Conservation (phyloP, 768 basidiomycete genomes). For the Arthromyces matolae region DNA sequence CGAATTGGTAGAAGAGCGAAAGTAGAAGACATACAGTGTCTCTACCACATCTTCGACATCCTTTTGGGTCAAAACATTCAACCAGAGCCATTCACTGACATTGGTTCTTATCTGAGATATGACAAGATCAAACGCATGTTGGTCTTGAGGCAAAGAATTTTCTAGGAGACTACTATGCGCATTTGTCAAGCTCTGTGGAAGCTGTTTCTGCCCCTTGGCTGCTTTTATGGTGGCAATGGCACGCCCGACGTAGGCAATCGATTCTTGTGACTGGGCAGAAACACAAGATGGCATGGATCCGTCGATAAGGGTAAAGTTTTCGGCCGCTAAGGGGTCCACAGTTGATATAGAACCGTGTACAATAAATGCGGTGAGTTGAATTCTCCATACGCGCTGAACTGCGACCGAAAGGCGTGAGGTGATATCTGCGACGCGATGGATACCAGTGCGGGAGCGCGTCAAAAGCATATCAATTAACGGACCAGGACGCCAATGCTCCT, state of each 20-base stretch:
- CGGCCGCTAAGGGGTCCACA: conserved; percentile 63
- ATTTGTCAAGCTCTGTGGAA: conserved; percentile 62
- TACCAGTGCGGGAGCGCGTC: conserved; percentile 69
- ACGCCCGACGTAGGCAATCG: conserved; percentile 82
- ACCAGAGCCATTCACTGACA: conserved; percentile 93
- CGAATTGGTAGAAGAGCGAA: conserved; percentile 1
- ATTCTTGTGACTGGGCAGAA: conserved; percentile 67
- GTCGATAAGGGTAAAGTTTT: conserved; percentile 53
- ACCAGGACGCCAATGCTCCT: conserved; percentile 66
- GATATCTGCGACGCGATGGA: conserved; percentile 71
- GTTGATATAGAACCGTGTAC: conserved; percentile 72
- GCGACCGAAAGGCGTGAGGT: conserved; percentile 66
- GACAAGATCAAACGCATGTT: conserved; percentile 70
- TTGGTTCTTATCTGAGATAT: conserved; percentile 73
- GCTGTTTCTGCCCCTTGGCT: conserved; percentile 74
- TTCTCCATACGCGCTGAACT: conserved; percentile 80
- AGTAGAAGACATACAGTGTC: conserved; percentile 58
- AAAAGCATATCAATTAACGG: conserved; percentile 78
- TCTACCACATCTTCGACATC: conserved; percentile 85
- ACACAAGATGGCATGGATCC: conserved; percentile 76
- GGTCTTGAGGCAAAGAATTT: conserved; percentile 68
- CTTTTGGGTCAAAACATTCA: conserved; percentile 77
- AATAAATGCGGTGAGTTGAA: conserved; percentile 78
- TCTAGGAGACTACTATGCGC: conserved; percentile 66
- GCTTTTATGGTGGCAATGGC: conserved; percentile 81